phyloP scores from a whole-genome alignment of 1,284 basidiomycete species.

The Melampsora abietis-canadensis region DNA sequence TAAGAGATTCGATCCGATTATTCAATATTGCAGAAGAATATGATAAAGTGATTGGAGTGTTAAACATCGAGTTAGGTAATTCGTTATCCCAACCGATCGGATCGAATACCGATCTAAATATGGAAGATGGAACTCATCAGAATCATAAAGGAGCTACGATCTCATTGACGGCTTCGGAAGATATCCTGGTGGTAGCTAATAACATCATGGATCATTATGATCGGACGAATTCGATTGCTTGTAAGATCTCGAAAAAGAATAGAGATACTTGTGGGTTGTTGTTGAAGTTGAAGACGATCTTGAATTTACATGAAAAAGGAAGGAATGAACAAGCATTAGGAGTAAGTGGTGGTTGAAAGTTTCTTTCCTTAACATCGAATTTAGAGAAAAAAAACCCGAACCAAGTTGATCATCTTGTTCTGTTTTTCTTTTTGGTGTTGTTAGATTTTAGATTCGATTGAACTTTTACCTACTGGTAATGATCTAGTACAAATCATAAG shows the following conservation, averaged over 20 bases:
- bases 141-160: slow-evolving; percentile 51
- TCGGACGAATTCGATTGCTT: slow-evolving; percentile 68
- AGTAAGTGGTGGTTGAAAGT: slow-evolving; percentile 63
- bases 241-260: slow-evolving; percentile 72
- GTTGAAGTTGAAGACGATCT: slow-evolving; percentile 75
- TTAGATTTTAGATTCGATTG: slow-evolving; percentile 83
- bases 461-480: slow-evolving; percentile 79
- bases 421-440: neutral
- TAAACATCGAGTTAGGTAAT: slow-evolving; percentile 84
- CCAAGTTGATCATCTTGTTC: no score
- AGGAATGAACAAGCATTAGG: slow-evolving; percentile 75
- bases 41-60: slow-evolving; percentile 77
- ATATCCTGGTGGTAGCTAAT: slow-evolving; percentile 72
- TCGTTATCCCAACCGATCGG: slow-evolving; percentile 64
- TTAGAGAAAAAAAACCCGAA: no score
- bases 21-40: slow-evolving; percentile 94
- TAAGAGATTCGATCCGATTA: slow-evolving; percentile 86
- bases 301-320: slow-evolving; percentile 70
- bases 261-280: slow-evolving; percentile 64
- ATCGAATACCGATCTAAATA: slow-evolving; percentile 17
- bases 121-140: slow-evolving; percentile 1
- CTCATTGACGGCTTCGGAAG: slow-evolving; percentile 65
- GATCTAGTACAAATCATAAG: slow-evolving; percentile 82
- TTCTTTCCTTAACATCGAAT: no score
- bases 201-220: slow-evolving; percentile 86